A percentile compares a stretch with the other conserved stretches of the same genome.
These are phyloP conservation scores for Ceriops decandra DNA, from an alignment of 345 rosid genomes.

Conservation along the genomic window DNA sequence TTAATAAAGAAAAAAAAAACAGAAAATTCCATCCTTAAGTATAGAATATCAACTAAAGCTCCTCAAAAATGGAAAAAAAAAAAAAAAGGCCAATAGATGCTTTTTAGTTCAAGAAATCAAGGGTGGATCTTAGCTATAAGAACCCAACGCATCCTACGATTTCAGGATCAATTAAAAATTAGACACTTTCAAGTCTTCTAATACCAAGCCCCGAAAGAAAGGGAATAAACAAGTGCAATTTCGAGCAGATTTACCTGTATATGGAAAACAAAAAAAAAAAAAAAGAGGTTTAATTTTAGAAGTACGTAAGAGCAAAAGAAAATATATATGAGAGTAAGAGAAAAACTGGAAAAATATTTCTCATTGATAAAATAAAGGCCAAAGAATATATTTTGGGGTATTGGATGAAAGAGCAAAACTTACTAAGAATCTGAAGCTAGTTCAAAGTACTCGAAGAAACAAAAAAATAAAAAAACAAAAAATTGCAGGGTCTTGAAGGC, in stretches of 20 bases:
- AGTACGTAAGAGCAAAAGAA: background rate
- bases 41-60: background rate
- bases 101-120: conserved; percentile 1
- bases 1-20: background rate
- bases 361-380: background rate
- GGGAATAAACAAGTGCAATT: background rate
- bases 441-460: background rate
- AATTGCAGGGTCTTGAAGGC: background rate
- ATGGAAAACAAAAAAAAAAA: background rate
- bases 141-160: background rate
- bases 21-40: background rate
- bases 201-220: background rate
- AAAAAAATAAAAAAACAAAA: background rate
- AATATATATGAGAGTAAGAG: background rate
- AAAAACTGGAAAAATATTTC: background rate
- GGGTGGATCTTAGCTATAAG: background rate
- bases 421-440: conserved; percentile 6
- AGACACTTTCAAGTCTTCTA: background rate
- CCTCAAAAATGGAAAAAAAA: background rate
- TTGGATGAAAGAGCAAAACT: too few species aligned
- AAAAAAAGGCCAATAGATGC: background rate
- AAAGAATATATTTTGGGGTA: background rate
- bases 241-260: background rate
- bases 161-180: background rate
- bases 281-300: background rate